Conservation (phyloP, 2,329 filamentous ascomycete genomes). For the Ophiocordyceps sinensis region DNA sequence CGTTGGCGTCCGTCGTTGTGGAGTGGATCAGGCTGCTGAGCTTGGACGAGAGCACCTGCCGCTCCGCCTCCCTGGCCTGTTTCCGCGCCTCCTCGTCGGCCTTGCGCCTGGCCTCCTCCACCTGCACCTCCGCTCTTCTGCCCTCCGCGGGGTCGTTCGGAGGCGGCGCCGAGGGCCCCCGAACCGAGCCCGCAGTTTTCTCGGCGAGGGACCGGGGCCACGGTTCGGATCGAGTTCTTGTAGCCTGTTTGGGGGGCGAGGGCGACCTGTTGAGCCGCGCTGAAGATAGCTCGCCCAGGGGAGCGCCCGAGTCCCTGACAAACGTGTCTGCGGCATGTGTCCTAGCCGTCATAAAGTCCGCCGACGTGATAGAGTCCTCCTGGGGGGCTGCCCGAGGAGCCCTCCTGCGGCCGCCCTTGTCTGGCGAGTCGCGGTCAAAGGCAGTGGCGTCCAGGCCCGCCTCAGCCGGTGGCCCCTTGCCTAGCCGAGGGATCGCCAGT, state of each 20-base stretch:
- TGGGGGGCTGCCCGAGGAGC: conserved; percentile 2
- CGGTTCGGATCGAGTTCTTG: conserved; percentile 25
- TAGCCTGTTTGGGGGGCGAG: conserved; percentile 14
- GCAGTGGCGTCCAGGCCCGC: conserved; percentile 24
- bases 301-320: conserved; percentile 13
- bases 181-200: conserved; percentile 1
- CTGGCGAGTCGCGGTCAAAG: conserved; percentile 19
- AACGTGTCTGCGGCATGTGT: conserved; percentile 18
- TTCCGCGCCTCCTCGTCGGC: conserved; percentile 7
- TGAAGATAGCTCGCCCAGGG: conserved; percentile 26
- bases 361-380: conserved; percentile 13
- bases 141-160: background rate
- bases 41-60: conserved; percentile 25
- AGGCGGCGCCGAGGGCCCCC: conserved; percentile 4
- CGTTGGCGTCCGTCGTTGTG: conserved; percentile 3
- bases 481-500: background rate
- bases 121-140: conserved; percentile 4
- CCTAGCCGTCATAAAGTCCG: conserved; percentile 27
- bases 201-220: conserved; percentile 4
- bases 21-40: conserved; percentile 28
- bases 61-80: conserved; percentile 20
- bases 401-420: conserved; percentile 5
- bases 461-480: conserved; percentile 4
- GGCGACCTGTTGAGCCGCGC: conserved; percentile 27
- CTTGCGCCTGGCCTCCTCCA: conserved; percentile 1